Percentiles rank a stretch among this genome's conserved stretches.
These are phyloP conservation scores for Phytopythium montanum DNA, from an alignment of 352 stramenopile species.

Conservation along the genomic window DNA sequence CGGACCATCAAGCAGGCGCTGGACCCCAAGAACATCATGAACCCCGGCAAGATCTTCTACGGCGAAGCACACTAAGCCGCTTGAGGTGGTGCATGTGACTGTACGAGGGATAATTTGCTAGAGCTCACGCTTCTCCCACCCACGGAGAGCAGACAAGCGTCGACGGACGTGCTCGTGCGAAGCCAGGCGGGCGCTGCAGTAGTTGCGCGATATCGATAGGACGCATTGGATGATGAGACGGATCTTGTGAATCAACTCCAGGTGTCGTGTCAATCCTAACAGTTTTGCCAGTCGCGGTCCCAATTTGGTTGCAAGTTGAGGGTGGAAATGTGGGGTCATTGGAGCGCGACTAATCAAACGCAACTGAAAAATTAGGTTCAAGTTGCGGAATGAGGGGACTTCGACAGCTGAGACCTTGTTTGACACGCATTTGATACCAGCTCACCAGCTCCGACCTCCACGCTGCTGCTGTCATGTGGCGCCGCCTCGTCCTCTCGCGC, in stretches of 20 bases:
- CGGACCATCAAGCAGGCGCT: conserved; percentile 92
- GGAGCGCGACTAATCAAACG: no score
- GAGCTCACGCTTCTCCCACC: neutral
- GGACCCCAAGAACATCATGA: conserved; percentile 96
- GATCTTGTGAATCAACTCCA: neutral
- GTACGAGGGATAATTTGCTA: neutral
- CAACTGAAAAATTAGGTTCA: neutral
- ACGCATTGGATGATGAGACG: neutral
- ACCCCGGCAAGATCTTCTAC: conserved; percentile 96
- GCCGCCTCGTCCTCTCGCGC: neutral
- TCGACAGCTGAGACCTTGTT: neutral
- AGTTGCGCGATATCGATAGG: neutral
- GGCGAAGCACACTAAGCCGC: conserved; percentile 22
- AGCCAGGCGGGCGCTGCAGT: neutral
- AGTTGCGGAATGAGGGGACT: neutral
- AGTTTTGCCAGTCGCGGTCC: neutral
- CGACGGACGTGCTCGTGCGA: conserved; percentile 1
- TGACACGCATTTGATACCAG: neutral
- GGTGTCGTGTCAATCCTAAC: neutral
- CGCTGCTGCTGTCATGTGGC: neutral
- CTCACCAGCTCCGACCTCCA: neutral
- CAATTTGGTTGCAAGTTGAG: neutral
- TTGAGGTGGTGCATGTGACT: neutral
- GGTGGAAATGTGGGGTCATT: neutral
- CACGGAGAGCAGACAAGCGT: neutral